Conservation (phyloP, 352 stramenopile species). For the Phytopythium chamaehyphon region DNA sequence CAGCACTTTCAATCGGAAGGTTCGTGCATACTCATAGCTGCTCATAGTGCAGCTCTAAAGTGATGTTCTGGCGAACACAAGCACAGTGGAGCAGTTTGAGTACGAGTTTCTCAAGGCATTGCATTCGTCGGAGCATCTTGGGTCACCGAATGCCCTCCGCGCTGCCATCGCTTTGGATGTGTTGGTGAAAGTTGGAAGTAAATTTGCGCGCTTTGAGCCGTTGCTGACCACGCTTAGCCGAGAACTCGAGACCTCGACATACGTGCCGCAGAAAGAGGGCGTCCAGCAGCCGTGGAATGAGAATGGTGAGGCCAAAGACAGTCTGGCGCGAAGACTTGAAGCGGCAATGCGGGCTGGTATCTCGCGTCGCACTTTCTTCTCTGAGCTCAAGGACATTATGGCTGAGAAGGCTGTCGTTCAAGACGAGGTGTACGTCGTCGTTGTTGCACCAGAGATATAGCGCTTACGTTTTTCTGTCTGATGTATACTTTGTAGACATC, state of each 20-base stretch:
- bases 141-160: slow-evolving; percentile 48
- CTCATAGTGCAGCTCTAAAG: no score
- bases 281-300: not conserved
- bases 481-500: not conserved
- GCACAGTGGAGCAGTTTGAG: slow-evolving; percentile 29
- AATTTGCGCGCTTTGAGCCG: slow-evolving; percentile 45
- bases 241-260: slow-evolving; percentile 41
- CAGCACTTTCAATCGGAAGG: slow-evolving; percentile 21
- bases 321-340: slow-evolving; percentile 4
- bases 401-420: slow-evolving; percentile 33
- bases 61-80: not conserved
- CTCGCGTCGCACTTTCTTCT: slow-evolving; percentile 44
- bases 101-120: slow-evolving; percentile 45
- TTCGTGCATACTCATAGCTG: no score
- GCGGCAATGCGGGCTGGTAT: slow-evolving; percentile 20
- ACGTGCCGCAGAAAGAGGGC: slow-evolving; percentile 13
- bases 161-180: slow-evolving; percentile 60
- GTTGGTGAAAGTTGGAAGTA: slow-evolving; percentile 30
- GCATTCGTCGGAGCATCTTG: slow-evolving; percentile 48
- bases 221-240: slow-evolving; percentile 25
- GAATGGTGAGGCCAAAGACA: not conserved
- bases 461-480: not conserved
- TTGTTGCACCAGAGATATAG: not conserved
- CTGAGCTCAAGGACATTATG: slow-evolving; percentile 41
- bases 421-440: slow-evolving; percentile 22